phyloP scores from a whole-genome alignment of 2,329 filamentous ascomycete genomes.

The Fusarium devonianum region DNA sequence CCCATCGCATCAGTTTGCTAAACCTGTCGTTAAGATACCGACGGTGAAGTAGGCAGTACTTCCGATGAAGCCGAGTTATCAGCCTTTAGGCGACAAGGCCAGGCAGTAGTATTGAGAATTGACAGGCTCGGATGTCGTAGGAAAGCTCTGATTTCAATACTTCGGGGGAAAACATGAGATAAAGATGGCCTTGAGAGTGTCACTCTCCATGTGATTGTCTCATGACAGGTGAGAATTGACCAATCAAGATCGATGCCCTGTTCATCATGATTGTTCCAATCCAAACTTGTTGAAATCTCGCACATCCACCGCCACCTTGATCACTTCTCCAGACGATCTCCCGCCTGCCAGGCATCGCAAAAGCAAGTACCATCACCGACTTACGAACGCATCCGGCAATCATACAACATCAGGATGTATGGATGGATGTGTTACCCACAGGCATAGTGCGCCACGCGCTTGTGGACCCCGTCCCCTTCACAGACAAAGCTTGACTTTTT shows the following conservation, averaged over 20 bases:
- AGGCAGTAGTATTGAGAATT: conserved; percentile 8
- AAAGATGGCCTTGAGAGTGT: conserved; percentile 12
- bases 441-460: conserved; percentile 34
- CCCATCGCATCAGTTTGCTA: too few species aligned
- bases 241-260: conserved; percentile 6
- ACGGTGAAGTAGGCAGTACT: too few species aligned
- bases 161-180: conserved; percentile 3
- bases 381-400: conserved; percentile 22
- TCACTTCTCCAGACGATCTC: conserved; percentile 2
- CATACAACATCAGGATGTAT: conserved; percentile 2
- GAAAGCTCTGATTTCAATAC: background rate
- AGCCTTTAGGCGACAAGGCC: background rate
- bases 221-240: conserved; percentile 10
- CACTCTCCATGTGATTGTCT: conserved; percentile 20
- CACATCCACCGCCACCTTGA: background rate
- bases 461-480: conserved; percentile 35
- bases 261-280: background rate
- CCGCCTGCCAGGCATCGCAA: too few species aligned
- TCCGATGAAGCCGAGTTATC: conserved; percentile 1
- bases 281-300: conserved; percentile 1
- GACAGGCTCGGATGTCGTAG: conserved; percentile 9
- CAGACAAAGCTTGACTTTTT: conserved; percentile 13
- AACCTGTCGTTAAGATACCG: too few species aligned
- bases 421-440: conserved; percentile 19
- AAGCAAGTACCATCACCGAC: conserved; percentile 15